These are phyloP conservation scores for Plasmodium malariae DNA, from an alignment of 169 alveolate species.

Conservation along the genomic window DNA sequence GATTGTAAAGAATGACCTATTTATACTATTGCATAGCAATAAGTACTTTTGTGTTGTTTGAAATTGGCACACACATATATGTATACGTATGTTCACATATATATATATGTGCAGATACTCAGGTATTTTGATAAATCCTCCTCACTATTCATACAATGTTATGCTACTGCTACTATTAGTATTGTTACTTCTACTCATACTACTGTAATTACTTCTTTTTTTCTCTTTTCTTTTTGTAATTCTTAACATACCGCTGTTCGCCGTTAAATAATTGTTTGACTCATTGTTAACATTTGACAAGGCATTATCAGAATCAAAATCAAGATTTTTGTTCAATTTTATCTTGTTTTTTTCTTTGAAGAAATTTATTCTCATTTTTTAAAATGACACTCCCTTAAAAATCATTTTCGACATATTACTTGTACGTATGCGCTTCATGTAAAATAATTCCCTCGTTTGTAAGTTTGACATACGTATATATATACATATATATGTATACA, in stretches of 20 bases:
- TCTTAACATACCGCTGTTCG: constrained; percentile 56
- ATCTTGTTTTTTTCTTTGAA: constrained; percentile 75
- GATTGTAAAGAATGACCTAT: no score
- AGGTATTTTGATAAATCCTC: no score
- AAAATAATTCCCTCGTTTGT: constrained; percentile 4
- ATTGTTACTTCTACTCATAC: no score
- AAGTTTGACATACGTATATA: neutral
- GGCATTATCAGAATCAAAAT: constrained; percentile 60
- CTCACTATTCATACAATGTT: no score
- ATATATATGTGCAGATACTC: no score
- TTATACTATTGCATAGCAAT: no score
- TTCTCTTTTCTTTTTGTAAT: neutral
- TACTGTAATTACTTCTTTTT: neutral
- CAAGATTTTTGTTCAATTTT: constrained; percentile 29
- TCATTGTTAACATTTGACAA: constrained; percentile 60
- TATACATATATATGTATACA: neutral
- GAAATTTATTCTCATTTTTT: constrained; percentile 74
- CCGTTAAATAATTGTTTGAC: constrained; percentile 48
- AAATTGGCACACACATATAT: no score
- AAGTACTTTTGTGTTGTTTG: no score
- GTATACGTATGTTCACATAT: no score
- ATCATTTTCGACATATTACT: constrained; percentile 50
- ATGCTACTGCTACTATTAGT: no score
- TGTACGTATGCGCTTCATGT: constrained; percentile 4
- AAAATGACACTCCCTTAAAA: constrained; percentile 49